These are phyloP conservation scores for Taiozyma sp. DNA, from an alignment of 1,139 yeast genomes.

Conservation along the genomic window DNA sequence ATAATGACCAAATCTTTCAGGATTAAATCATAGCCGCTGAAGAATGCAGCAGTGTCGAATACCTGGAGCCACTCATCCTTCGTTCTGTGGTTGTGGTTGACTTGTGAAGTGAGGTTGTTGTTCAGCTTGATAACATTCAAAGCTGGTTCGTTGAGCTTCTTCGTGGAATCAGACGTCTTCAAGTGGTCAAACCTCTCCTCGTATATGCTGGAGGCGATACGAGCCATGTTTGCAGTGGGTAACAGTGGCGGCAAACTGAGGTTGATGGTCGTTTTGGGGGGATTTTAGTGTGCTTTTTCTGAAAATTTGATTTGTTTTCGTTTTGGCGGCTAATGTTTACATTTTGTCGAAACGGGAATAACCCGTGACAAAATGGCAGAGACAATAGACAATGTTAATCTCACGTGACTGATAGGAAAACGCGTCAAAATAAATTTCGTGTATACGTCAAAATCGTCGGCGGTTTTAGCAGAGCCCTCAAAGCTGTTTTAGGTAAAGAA, in stretches of 20 bases:
- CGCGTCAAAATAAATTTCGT: background rate
- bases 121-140: slow-evolving; percentile 19
- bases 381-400: slow-evolving; percentile 1
- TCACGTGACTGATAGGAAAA: background rate
- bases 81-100: slow-evolving; percentile 11
- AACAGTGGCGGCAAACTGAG: background rate
- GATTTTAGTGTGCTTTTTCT: background rate
- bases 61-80: slow-evolving; percentile 31
- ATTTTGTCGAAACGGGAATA: background rate
- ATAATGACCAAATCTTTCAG: slow-evolving; percentile 49
- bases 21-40: slow-evolving; percentile 47
- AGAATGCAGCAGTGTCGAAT: slow-evolving; percentile 51
- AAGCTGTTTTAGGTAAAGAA: background rate
- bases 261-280: background rate
- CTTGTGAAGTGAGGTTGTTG: slow-evolving; percentile 12
- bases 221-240: background rate
- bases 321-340: slow-evolving; percentile 1
- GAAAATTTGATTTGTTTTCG: slow-evolving; percentile 1
- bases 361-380: background rate
- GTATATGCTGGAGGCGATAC: slow-evolving; percentile 19
- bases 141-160: slow-evolving; percentile 14
- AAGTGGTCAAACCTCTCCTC: slow-evolving; percentile 15
- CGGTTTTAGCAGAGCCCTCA: background rate
- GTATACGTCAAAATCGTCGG: background rate
- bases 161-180: slow-evolving; percentile 1